These are phyloP conservation scores for Heterobasidion parviporum DNA, from an alignment of 1,284 basidiomycete species.

Conservation along the genomic window DNA sequence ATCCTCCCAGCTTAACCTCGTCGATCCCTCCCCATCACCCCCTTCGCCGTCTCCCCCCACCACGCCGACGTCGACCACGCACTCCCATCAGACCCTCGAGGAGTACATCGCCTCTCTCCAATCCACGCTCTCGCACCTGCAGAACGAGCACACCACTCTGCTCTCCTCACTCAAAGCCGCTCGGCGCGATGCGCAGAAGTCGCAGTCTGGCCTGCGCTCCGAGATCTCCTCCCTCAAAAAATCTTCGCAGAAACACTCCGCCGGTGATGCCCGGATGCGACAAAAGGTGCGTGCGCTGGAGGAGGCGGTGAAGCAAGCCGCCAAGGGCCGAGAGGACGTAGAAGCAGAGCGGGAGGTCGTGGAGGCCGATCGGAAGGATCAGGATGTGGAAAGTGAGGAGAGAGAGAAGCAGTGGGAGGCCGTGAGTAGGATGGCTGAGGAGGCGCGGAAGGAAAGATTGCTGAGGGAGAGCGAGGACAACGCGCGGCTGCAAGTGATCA, in stretches of 20 bases:
- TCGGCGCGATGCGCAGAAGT: slow-evolving; percentile 66
- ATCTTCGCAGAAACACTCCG: slow-evolving; percentile 59
- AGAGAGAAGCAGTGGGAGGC: slow-evolving; percentile 39
- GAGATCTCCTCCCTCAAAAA: slow-evolving; percentile 72
- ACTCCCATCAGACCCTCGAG: slow-evolving; percentile 9
- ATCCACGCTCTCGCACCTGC: slow-evolving; percentile 40
- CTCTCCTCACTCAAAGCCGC: slow-evolving; percentile 56
- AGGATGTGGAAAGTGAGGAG: slow-evolving; percentile 32
- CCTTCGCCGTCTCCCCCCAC: slow-evolving; percentile 9
- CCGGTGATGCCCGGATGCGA: slow-evolving; percentile 55
- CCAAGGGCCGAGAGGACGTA: slow-evolving; percentile 47
- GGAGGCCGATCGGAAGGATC: slow-evolving; percentile 41
- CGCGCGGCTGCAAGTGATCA: slow-evolving; percentile 36
- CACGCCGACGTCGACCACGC: slow-evolving; percentile 5
- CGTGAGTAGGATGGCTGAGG: slow-evolving; percentile 27
- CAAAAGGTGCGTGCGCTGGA: slow-evolving; percentile 73
- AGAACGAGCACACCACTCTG: slow-evolving; percentile 52
- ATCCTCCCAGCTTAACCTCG: background rate
- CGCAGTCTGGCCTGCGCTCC: slow-evolving; percentile 59
- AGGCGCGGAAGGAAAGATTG: slow-evolving; percentile 20
- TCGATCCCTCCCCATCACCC: slow-evolving; percentile 10
- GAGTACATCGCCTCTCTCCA: slow-evolving; percentile 10
- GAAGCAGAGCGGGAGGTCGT: slow-evolving; percentile 42
- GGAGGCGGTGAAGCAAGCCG: slow-evolving; percentile 65
- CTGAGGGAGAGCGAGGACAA: slow-evolving; percentile 32